Conservation (phyloP, 306 rosid genomes). For the Morella rubra region DNA sequence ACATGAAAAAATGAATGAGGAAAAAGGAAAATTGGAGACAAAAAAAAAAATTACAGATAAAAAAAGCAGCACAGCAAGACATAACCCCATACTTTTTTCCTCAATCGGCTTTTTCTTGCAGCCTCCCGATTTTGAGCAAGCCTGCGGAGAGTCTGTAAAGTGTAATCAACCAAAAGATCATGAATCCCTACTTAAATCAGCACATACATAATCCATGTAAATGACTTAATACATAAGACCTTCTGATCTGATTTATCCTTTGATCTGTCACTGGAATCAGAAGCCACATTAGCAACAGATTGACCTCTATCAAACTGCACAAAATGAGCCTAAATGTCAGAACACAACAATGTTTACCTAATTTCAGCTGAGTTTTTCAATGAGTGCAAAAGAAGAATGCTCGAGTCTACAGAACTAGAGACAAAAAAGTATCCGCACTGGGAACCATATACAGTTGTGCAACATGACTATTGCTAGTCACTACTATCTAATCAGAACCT, state of each 20-base stretch:
- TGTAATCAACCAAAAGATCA: conserved; percentile 20
- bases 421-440: not conserved
- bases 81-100: conserved; percentile 68
- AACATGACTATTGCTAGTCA: not conserved
- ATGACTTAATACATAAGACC: conserved; percentile 44
- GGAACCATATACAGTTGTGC: not conserved
- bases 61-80: not conserved
- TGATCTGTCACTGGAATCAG: conserved; percentile 91
- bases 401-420: not conserved
- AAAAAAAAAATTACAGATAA: not conserved
- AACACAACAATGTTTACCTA: conserved; percentile 13
- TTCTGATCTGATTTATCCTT: conserved; percentile 93
- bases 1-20: not conserved
- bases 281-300: conserved; percentile 53
- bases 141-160: conserved; percentile 83
- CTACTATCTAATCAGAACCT: conserved; percentile 11
- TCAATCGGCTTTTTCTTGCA: conserved; percentile 92
- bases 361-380: conserved; percentile 9
- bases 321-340: conserved; percentile 36
- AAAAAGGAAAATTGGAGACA: not conserved
- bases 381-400: conserved; percentile 12
- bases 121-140: conserved; percentile 99
- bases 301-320: conserved; percentile 68
- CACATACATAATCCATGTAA: conserved; percentile 11
- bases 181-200: conserved; percentile 15